Conservation (phyloP, 2,329 filamentous ascomycete genomes). For the Tolypocladium ophioglossoides region DNA sequence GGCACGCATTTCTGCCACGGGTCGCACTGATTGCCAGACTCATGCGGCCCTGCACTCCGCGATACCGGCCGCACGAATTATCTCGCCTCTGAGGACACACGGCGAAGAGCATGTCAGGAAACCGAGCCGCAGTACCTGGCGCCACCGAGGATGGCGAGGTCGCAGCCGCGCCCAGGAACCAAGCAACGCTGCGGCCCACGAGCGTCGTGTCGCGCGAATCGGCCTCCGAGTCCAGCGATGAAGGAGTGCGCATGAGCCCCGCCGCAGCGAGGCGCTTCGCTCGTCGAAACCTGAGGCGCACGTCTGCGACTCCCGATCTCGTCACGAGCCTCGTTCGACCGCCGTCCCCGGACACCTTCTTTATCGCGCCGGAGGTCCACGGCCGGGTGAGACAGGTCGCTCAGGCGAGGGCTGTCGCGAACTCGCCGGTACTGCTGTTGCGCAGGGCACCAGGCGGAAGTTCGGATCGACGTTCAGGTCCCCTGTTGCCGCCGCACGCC, state of each 20-base stretch:
- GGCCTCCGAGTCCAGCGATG: constrained; percentile 25
- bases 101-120: not conserved
- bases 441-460: constrained; percentile 11
- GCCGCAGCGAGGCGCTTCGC: constrained; percentile 24
- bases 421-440: constrained; percentile 5
- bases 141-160: not conserved
- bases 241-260: constrained; percentile 22
- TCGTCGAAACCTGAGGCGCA: constrained; percentile 22
- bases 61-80: not conserved
- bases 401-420: constrained; percentile 3
- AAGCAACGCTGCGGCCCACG: not conserved
- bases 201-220: constrained; percentile 6
- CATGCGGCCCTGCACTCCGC: not conserved
- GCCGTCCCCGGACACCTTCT: constrained; percentile 24
- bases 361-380: constrained; percentile 16
- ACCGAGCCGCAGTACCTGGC: not conserved
- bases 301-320: constrained; percentile 26
- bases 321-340: constrained; percentile 28
- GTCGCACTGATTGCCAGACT: not conserved
- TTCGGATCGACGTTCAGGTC: constrained; percentile 21
- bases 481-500: constrained; percentile 22
- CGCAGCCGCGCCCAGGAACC: not conserved
- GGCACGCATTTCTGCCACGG: not conserved
- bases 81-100: not conserved
- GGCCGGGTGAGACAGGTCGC: constrained; percentile 11